Evolutionary conservation across 2,329 filamentous ascomycete genomes (phyloP).

Genomic region (Aspergillus neotritici): DNA sequence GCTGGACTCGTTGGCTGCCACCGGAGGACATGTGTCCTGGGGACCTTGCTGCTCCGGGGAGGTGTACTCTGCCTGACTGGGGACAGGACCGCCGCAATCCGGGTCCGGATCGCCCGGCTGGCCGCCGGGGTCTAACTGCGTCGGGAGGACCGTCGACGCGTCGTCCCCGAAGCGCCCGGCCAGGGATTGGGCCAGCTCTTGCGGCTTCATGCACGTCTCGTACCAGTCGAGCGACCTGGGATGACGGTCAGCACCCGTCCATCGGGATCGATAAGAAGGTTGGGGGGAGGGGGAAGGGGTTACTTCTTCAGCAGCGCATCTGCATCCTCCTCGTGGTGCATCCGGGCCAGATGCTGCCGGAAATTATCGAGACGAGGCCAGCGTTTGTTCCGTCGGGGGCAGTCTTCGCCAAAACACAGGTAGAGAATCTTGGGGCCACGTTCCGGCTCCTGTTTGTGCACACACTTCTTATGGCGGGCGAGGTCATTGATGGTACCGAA

Average conservation of each 20-base stretch:
- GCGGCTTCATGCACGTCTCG: slow-evolving; percentile 20
- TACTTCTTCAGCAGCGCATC: slow-evolving; percentile 46
- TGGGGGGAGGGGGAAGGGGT: slow-evolving; percentile 18
- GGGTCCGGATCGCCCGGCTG: not conserved
- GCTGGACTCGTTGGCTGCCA: not conserved
- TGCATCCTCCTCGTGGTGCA: slow-evolving; percentile 52
- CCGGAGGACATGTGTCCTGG: too few relatives aligned
- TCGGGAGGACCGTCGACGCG: slow-evolving; percentile 8
- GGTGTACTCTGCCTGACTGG: too few relatives aligned
- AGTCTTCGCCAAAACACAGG: slow-evolving; percentile 54
- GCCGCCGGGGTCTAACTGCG: slow-evolving; percentile 12
- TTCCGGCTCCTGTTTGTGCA: slow-evolving; percentile 52
- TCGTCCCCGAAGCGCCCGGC: slow-evolving; percentile 15
- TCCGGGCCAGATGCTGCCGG: slow-evolving; percentile 65
- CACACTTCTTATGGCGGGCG: slow-evolving; percentile 68
- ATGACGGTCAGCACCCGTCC: not conserved
- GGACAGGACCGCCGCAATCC: too few relatives aligned
- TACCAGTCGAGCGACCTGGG: slow-evolving; percentile 35
- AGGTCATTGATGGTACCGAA: slow-evolving; percentile 80
- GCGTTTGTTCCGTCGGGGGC: slow-evolving; percentile 57
- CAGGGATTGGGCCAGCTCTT: slow-evolving; percentile 12
- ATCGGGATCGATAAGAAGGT: not conserved
- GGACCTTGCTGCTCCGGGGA: too few relatives aligned
- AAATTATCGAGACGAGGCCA: slow-evolving; percentile 88
- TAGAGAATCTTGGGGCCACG: slow-evolving; percentile 50